A percentile compares a stretch with the other conserved stretches of the same genome.
These are phyloP conservation scores for Warburgia ugandensis DNA, from an alignment of 164 flowering plant species.

Conservation along the genomic window DNA sequence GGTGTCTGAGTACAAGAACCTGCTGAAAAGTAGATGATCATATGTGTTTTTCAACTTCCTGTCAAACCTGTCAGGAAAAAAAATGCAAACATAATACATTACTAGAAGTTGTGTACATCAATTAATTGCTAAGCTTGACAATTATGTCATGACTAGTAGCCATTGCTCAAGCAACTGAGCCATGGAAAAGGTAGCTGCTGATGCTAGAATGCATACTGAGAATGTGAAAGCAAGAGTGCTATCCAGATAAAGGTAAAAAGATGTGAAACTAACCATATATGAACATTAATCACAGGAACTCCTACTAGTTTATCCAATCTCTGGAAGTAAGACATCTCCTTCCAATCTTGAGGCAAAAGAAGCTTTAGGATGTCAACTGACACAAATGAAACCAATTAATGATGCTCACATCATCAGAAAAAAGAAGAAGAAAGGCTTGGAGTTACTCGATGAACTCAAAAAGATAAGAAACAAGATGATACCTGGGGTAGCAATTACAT, in stretches of 20 bases:
- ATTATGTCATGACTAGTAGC: not conserved
- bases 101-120: not conserved
- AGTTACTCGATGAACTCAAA: not conserved
- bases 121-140: not conserved
- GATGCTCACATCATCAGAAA: not conserved
- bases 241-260: conserved; percentile 1
- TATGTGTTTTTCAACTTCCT: conserved; percentile 88
- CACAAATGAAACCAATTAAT: conserved; percentile 10
- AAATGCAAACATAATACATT: not conserved
- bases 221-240: not conserved
- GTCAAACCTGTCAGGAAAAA: conserved; percentile 84
- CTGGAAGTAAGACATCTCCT: conserved; percentile 69
- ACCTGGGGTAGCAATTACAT: conserved; percentile 95
- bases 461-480: not conserved
- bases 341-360: conserved; percentile 87
- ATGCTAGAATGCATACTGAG: not conserved
- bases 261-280: conserved; percentile 71
- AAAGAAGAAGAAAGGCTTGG: not conserved
- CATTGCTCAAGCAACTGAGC: not conserved
- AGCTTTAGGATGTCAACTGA: conserved; percentile 93
- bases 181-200: not conserved
- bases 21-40: conserved; percentile 96
- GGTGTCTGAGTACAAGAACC: conserved; percentile 29
- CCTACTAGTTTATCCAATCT: conserved; percentile 91
- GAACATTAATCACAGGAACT: conserved; percentile 96